Evolutionary conservation across 805 yeast genomes (phyloP).

Genomic region (Kazachstania bromeliacearum): DNA sequence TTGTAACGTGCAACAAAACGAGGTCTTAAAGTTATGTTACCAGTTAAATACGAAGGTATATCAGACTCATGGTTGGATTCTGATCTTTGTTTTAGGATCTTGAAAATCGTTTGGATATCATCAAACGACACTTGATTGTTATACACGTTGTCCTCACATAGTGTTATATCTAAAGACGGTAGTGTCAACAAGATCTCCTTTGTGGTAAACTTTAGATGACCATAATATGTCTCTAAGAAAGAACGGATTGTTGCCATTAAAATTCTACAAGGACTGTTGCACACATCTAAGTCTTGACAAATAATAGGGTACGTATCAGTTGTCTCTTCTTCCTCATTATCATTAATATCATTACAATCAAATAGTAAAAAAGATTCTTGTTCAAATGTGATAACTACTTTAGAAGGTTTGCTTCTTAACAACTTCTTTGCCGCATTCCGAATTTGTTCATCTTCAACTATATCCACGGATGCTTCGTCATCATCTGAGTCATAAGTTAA

Average conservation of each 20-base stretch:
- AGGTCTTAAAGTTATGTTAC: constrained; percentile 14
- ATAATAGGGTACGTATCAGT: constrained; percentile 12
- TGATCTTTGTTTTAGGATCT: constrained; percentile 23
- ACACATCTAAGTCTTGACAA: constrained; percentile 12
- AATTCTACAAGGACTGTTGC: constrained; percentile 12
- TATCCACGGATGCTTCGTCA: neutral
- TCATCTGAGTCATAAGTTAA: constrained; percentile 8
- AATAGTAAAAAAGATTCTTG: constrained; percentile 19
- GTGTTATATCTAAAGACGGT: constrained; percentile 23
- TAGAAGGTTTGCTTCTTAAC: constrained; percentile 12
- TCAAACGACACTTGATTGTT: constrained; percentile 25
- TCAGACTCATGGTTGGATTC: constrained; percentile 12
- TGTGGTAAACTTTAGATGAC: constrained; percentile 16
- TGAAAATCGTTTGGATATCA: constrained; percentile 26
- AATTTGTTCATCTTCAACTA: constrained; percentile 7
- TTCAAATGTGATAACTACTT: constrained; percentile 14
- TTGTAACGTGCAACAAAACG: constrained; percentile 30
- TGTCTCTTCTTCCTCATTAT: constrained; percentile 10
- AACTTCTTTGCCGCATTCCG: constrained; percentile 18
- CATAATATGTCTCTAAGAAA: constrained; percentile 18
- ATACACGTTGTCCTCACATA: constrained; percentile 28
- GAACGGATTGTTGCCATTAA: constrained; percentile 18
- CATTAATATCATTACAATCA: constrained; percentile 10
- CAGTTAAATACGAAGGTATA: constrained; percentile 15
- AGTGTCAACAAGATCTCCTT: constrained; percentile 23